Conservation (phyloP, 2,329 filamentous ascomycete species). For the Botrytis medusae region DNA sequence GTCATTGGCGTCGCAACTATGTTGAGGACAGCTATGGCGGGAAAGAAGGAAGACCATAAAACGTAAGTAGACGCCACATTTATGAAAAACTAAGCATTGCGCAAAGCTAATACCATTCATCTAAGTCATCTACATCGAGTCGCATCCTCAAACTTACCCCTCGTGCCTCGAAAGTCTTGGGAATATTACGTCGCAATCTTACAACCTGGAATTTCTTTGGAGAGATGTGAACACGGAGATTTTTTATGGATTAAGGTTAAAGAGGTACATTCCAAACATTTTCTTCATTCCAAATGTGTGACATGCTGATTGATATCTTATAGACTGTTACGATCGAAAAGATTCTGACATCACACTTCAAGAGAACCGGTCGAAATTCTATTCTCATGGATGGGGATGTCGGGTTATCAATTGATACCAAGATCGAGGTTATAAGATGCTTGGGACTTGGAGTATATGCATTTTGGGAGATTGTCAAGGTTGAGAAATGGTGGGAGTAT, state of each 20-base stretch:
- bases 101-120: neutral
- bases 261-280: neutral
- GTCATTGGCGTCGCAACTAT: neutral
- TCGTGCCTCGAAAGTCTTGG: constrained; percentile 3
- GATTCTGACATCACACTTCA: neutral
- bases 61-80: neutral
- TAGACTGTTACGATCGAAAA: neutral
- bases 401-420: neutral
- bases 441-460: neutral
- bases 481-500: constrained; percentile 16
- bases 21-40: neutral
- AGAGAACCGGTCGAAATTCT: neutral
- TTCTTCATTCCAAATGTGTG: no score
- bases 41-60: neutral
- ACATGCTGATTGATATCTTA: neutral
- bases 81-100: rapidly evolving
- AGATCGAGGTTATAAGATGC: neutral
- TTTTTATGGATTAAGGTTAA: constrained; percentile 8
- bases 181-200: constrained; percentile 8
- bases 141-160: neutral
- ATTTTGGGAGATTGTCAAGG: constrained; percentile 4
- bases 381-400: neutral
- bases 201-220: neutral
- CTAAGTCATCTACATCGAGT: constrained; percentile 2
- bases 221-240: constrained; percentile 1